phyloP scores from a whole-genome alignment of 2,329 filamentous ascomycete species.

The Apiospora phragmitis region DNA sequence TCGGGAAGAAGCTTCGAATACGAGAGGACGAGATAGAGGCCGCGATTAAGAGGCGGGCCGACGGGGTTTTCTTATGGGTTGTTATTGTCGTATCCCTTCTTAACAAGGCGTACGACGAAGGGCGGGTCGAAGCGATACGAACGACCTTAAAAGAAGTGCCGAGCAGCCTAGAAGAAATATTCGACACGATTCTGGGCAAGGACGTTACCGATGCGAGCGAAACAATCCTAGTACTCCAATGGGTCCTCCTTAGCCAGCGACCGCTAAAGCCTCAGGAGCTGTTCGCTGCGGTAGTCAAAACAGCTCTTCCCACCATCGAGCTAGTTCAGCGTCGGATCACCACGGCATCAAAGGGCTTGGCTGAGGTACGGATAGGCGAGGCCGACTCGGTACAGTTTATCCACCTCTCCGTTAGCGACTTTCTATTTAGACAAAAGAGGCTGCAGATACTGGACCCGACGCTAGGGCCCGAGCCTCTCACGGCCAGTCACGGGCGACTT shows the following conservation, averaged over 20 bases:
- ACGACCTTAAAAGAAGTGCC: constrained; percentile 15
- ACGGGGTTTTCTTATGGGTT: constrained; percentile 44
- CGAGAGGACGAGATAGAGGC: not conserved
- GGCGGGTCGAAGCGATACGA: constrained; percentile 12
- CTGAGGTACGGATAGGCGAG: constrained; percentile 13
- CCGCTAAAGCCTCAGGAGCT: constrained; percentile 14
- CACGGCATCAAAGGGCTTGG: constrained; percentile 15
- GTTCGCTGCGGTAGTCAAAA: constrained; percentile 14
- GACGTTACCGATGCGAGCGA: constrained; percentile 6
- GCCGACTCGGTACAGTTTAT: constrained; percentile 17
- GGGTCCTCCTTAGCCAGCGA: constrained; percentile 16
- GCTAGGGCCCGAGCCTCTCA: constrained; percentile 6
- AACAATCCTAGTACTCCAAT: constrained; percentile 17
- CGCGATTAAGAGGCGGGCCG: constrained; percentile 28
- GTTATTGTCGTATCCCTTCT: constrained; percentile 22
- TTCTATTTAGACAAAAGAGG: constrained; percentile 17
- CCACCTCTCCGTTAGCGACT: constrained; percentile 19
- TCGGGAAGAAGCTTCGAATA: constrained; percentile 8
- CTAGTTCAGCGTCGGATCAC: constrained; percentile 15
- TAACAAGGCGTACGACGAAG: constrained; percentile 18
- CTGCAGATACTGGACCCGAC: constrained; percentile 16
- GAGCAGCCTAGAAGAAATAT: constrained; percentile 17
- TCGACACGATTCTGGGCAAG: constrained; percentile 13
- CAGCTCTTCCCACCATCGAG: not conserved
- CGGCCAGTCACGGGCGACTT: constrained; percentile 14